Percentiles rank a stretch among this genome's conserved stretches.
These are phyloP conservation scores for Zygosaccharomyces sapae DNA, from an alignment of 1,139 yeast genomes.

Conservation along the genomic window DNA sequence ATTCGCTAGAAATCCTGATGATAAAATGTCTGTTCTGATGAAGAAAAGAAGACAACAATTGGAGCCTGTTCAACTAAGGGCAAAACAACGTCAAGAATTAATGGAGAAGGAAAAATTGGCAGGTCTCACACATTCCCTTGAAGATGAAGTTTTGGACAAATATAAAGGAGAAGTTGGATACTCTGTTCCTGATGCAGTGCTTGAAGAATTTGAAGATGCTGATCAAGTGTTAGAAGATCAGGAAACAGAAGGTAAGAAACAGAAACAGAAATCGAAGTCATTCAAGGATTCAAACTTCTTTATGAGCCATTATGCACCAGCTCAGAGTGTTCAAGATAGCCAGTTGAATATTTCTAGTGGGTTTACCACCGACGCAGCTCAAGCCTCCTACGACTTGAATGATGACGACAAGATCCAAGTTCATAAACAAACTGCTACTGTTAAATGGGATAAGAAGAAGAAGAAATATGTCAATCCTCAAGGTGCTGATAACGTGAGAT, in stretches of 20 bases:
- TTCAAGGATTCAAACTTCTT: constrained; percentile 81
- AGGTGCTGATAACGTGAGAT: constrained; percentile 72
- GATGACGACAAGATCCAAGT: constrained; percentile 69
- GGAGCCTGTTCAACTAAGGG: constrained; percentile 80
- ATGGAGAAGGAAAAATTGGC: constrained; percentile 72
- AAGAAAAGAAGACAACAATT: constrained; percentile 77
- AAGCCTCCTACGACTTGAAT: constrained; percentile 79
- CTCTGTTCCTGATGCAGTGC: constrained; percentile 49
- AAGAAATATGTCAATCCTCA: constrained; percentile 83
- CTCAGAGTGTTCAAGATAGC: constrained; percentile 74
- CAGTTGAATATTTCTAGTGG: constrained; percentile 60
- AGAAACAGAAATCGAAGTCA: constrained; percentile 42
- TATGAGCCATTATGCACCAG: constrained; percentile 87
- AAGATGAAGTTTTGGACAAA: constrained; percentile 61
- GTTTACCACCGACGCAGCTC: constrained; percentile 78
- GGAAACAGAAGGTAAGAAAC: constrained; percentile 35
- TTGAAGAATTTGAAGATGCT: constrained; percentile 60
- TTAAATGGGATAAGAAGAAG: constrained; percentile 92
- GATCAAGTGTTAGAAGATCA: constrained; percentile 44
- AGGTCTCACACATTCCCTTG: constrained; percentile 68
- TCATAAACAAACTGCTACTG: constrained; percentile 58
- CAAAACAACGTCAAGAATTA: constrained; percentile 64
- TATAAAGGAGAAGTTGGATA: constrained; percentile 56
- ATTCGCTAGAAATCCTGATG: constrained; percentile 62
- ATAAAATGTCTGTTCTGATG: constrained; percentile 79